Conservation (phyloP, 352 stramenopile species). For the Pythium myriotylum region DNA sequence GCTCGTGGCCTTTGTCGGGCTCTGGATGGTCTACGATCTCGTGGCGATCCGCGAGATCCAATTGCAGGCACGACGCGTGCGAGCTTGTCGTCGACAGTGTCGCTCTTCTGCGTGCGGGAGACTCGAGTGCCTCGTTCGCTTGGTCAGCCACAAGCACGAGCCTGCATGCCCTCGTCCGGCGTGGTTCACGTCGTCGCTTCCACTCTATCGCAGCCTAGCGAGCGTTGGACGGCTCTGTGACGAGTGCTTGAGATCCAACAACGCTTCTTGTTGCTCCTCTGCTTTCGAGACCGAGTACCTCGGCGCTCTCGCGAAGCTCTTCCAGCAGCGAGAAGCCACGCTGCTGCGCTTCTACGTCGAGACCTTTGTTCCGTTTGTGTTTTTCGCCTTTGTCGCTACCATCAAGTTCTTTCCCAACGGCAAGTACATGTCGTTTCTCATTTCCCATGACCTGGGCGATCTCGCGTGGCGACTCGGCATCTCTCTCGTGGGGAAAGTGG, state of each 20-base stretch:
- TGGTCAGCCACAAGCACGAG: background rate
- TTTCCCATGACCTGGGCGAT: background rate
- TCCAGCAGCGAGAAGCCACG: slow-evolving; percentile 8
- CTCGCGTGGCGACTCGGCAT: background rate
- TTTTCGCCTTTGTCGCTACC: background rate
- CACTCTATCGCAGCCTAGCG: no score
- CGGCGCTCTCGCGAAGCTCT: background rate
- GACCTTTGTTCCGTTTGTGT: slow-evolving; percentile 12
- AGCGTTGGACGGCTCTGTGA: no score
- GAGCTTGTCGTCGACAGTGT: no score
- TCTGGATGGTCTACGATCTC: background rate
- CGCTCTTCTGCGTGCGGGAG: background rate
- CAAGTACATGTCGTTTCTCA: slow-evolving; percentile 3
- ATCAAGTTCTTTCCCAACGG: slow-evolving; percentile 4
- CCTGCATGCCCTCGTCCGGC: no score
- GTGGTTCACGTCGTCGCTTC: no score
- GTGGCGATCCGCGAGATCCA: background rate
- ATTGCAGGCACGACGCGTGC: background rate
- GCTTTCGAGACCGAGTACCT: background rate
- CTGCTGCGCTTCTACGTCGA: slow-evolving; percentile 19
- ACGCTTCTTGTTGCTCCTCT: no score
- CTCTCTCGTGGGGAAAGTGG: background rate
- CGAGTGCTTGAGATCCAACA: background rate
- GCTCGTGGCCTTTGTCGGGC: background rate
- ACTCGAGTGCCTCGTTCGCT: background rate